phyloP scores from a whole-genome alignment of 2,329 filamentous ascomycete genomes.

The Pseudofabraea citricarpa region DNA sequence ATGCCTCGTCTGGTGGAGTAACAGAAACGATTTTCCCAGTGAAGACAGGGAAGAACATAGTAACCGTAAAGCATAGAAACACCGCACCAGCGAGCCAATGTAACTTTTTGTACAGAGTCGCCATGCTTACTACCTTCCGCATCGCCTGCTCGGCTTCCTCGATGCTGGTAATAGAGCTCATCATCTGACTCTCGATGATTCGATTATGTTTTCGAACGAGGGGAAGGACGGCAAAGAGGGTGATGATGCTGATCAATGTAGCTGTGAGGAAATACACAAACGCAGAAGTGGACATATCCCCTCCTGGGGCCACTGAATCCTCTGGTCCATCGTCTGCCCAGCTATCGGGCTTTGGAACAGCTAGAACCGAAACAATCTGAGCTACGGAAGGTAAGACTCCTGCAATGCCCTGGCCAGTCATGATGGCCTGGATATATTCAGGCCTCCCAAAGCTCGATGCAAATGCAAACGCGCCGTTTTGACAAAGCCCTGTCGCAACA shows the following conservation, averaged over 20 bases:
- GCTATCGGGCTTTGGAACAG: constrained; percentile 45
- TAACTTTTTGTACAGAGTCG: constrained; percentile 69
- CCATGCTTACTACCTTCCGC: constrained; percentile 52
- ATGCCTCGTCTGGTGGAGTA: constrained; percentile 33
- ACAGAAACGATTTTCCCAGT: constrained; percentile 63
- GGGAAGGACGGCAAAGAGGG: constrained; percentile 70
- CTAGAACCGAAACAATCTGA: constrained; percentile 79
- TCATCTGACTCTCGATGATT: constrained; percentile 46
- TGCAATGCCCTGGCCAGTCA: constrained; percentile 89
- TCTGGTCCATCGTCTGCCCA: constrained; percentile 16
- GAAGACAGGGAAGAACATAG: constrained; percentile 95
- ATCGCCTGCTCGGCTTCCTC: constrained; percentile 47
- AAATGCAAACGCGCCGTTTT: constrained; percentile 93
- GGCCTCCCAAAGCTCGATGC: constrained; percentile 78
- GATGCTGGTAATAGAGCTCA: constrained; percentile 44
- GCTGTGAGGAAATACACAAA: constrained; percentile 91
- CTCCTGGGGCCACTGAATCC: constrained; percentile 24
- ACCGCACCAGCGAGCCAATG: constrained; percentile 73
- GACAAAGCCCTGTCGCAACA: constrained; percentile 76
- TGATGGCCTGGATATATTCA: constrained; percentile 93
- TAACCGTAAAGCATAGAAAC: constrained; percentile 74
- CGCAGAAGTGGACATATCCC: constrained; percentile 62
- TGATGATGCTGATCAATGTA: constrained; percentile 64
- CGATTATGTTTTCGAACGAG: constrained; percentile 59
- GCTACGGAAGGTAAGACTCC: constrained; percentile 85